phyloP scores from a whole-genome alignment of 164 flowering plant species.

The Kingdonia uniflora region DNA sequence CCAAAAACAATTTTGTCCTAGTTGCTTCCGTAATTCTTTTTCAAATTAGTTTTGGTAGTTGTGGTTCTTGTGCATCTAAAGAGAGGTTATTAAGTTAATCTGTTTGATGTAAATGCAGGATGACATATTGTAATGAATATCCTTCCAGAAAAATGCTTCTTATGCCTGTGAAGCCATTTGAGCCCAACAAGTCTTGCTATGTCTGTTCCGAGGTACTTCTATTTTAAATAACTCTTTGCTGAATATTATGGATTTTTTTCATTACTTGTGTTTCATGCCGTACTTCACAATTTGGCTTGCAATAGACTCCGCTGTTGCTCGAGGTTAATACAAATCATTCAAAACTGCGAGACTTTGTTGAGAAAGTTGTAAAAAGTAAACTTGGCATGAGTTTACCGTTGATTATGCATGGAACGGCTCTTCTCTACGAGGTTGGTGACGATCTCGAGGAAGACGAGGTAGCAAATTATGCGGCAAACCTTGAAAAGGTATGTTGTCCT shows the following conservation, averaged over 20 bases:
- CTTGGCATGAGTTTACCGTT: slow-evolving; percentile 85
- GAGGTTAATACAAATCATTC: slow-evolving; percentile 67
- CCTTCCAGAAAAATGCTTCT: slow-evolving; percentile 74
- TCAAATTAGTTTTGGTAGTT: not conserved
- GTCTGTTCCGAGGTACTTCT: slow-evolving; percentile 81
- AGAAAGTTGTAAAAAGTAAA: slow-evolving; percentile 79
- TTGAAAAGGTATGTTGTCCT: slow-evolving; percentile 56
- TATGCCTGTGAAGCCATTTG: slow-evolving; percentile 95
- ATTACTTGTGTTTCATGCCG: too few species aligned
- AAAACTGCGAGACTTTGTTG: slow-evolving; percentile 78
- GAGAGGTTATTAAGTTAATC: too few species aligned
- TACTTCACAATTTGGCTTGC: slow-evolving; percentile 14
- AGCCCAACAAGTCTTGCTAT: slow-evolving; percentile 83
- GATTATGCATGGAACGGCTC: slow-evolving; percentile 74
- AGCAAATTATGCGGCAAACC: slow-evolving; percentile 64
- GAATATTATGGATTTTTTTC: too few species aligned
- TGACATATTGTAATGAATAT: slow-evolving; percentile 82
- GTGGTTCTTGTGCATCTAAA: too few species aligned
- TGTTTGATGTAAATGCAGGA: slow-evolving; percentile 43
- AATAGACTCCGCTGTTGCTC: slow-evolving; percentile 68
- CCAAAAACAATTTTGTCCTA: not conserved
- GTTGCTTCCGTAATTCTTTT: not conserved
- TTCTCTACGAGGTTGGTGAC: slow-evolving; percentile 94
- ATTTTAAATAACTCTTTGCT: not conserved
- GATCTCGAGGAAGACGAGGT: slow-evolving; percentile 75